A percentile compares a stretch with the other conserved stretches of the same genome.
phyloP scores from a whole-genome alignment of 2,329 filamentous ascomycete species.

The Paraconiothyrium sp. region DNA sequence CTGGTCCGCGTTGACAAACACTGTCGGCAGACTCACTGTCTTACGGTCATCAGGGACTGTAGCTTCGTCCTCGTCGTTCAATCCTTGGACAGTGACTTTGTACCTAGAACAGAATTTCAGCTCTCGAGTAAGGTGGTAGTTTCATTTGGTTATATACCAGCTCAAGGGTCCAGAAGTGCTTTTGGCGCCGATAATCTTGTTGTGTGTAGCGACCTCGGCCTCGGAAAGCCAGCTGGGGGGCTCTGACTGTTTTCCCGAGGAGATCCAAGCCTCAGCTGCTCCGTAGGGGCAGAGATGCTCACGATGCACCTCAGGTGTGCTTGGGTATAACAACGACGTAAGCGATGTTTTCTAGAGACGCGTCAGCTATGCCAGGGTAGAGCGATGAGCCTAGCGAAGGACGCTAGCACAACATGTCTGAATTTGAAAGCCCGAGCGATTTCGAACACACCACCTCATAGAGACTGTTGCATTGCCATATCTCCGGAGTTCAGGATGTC shows the following conservation, averaged over 20 bases:
- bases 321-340: background rate
- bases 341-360: background rate
- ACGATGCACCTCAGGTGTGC: background rate
- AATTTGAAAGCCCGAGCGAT: background rate
- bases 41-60: background rate
- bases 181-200: background rate
- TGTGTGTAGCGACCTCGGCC: background rate
- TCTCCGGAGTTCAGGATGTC: too few relatives aligned
- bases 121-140: background rate
- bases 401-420: background rate
- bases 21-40: background rate
- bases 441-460: too few relatives aligned
- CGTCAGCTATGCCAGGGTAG: background rate
- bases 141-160: background rate
- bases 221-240: background rate
- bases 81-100: background rate
- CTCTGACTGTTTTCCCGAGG: constrained; percentile 1
- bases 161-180: background rate
- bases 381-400: background rate
- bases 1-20: constrained; percentile 2
- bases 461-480: too few relatives aligned
- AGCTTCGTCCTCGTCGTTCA: constrained; percentile 3
- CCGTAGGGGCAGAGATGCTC: background rate
- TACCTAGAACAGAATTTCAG: background rate
- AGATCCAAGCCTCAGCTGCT: background rate